Evolutionary conservation across 2,329 filamentous ascomycete genomes (phyloP).

Genomic region (Xylariales sp.): DNA sequence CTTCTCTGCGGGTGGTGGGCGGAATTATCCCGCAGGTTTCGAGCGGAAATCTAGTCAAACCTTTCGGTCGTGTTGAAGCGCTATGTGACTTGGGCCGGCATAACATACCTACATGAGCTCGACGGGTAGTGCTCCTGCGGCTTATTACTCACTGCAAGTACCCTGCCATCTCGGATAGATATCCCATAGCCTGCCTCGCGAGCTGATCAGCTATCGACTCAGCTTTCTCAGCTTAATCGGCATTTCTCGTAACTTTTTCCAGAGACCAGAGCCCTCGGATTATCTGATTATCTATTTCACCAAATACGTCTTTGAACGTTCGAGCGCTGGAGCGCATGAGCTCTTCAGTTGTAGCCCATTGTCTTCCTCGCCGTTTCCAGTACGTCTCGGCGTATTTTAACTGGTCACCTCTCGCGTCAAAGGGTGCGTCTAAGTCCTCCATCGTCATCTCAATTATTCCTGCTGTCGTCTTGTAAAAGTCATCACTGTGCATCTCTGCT

Average conservation of each 20-base stretch:
- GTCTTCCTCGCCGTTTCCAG: neutral
- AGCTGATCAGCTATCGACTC: neutral
- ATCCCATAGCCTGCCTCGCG: neutral
- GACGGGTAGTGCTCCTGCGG: no score
- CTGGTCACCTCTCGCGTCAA: neutral
- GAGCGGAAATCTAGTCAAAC: no score
- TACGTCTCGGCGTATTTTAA: neutral
- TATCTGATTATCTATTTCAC: neutral
- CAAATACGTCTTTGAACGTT: neutral
- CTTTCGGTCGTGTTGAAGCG: no score
- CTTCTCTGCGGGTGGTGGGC: no score
- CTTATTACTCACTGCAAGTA: constrained; percentile 2
- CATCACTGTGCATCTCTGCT: neutral
- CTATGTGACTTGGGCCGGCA: no score
- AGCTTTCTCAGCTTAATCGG: constrained; percentile 1
- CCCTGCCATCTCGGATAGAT: constrained; percentile 2
- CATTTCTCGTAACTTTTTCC: constrained; percentile 6
- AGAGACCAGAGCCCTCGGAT: constrained; percentile 7
- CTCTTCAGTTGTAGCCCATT: neutral
- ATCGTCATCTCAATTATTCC: neutral
- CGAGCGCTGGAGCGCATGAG: neutral
- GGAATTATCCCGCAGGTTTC: no score
- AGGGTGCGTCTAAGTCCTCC: neutral
- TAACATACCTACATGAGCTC: no score
- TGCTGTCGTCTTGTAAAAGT: constrained; percentile 2